Evolutionary conservation across 148 eudicot species (phyloP), one percentile per base, ranked within the genome.

Genomic region (Silene latifolia): DNA sequence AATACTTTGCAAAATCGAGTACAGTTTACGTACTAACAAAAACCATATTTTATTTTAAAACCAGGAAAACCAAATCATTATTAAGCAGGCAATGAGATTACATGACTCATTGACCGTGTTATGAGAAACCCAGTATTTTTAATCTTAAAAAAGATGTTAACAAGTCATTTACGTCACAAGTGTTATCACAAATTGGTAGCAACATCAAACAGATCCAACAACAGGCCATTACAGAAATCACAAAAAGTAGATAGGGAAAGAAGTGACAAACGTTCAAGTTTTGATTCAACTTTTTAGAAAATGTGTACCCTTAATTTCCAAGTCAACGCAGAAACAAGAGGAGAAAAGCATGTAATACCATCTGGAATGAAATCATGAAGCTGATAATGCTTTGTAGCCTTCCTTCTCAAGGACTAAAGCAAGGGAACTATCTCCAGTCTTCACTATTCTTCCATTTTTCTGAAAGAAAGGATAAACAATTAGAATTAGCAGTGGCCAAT

Each of bases 381-480:
- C 82, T 72, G 90, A 82, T 64, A 89, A 80, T 74, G 81, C 89
- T 76, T 89, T 92, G 82, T 96, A 96, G 27, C 99, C 99, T 88
- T 84, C 94, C 82, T 87, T 89, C 82, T 96, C 99, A 48, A 96
- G 85, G 71, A 80, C 76, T 80, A 83, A 74, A n/a, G 97, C 99
- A 39, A 92, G 81, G n/a, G 99, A 90, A 19, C 77, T 84, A 69
- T 90, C 97, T 73, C 99, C 98, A 0, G 98, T 96, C 86, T 83
- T 89, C 72, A 91, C 86, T 72, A 96, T 92, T 83, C 83, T 90
- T 67, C 98, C 98, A 72, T 88, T 83, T 72, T 92, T 97, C 98
- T 96, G 79, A 25, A 85, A 77, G 25, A 19, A 64, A 32, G 4
- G 35, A 71, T 7, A 19, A 25, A 18, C 20, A 48, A 35, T 64